Evolutionary conservation across 1,284 basidiomycete species (phyloP).

Genomic region (Ceratobasidium sp.): DNA sequence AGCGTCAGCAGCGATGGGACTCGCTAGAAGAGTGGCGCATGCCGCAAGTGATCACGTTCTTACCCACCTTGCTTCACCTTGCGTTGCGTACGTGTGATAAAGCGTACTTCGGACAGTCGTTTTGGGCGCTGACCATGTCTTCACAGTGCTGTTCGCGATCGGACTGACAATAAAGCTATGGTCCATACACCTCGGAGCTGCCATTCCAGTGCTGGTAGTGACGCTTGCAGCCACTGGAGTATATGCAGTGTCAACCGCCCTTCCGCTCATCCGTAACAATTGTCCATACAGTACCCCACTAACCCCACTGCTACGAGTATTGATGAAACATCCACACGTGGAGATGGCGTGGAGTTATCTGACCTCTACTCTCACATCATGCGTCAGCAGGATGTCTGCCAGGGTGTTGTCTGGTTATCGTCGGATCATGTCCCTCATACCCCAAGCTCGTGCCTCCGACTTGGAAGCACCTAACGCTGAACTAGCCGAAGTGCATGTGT

Average conservation of each 20-base stretch:
- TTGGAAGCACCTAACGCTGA: not conserved
- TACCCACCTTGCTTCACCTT: not conserved
- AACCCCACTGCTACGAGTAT: not conserved
- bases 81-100: not conserved
- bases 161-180: constrained; percentile 3
- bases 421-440: not conserved
- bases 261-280: not conserved
- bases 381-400: not conserved
- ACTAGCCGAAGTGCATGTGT: not conserved
- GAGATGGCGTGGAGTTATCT: too few species aligned
- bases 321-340: not conserved
- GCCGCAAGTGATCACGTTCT: not conserved
- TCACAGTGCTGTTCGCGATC: not conserved
- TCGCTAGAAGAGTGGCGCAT: not conserved
- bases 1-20: constrained; percentile 4
- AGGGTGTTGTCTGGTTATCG: not conserved
- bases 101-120: too few species aligned
- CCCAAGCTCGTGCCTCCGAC: not conserved
- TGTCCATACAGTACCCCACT: constrained; percentile 15
- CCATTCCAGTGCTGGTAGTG: constrained; percentile 1
- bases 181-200: constrained; percentile 4
- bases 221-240: not conserved
- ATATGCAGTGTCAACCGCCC: not conserved
- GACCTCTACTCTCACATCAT: not conserved
- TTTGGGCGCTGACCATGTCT: not conserved